These are phyloP conservation scores for Geotrichum candidum DNA, from an alignment of 1,139 yeast species.

Conservation along the genomic window DNA sequence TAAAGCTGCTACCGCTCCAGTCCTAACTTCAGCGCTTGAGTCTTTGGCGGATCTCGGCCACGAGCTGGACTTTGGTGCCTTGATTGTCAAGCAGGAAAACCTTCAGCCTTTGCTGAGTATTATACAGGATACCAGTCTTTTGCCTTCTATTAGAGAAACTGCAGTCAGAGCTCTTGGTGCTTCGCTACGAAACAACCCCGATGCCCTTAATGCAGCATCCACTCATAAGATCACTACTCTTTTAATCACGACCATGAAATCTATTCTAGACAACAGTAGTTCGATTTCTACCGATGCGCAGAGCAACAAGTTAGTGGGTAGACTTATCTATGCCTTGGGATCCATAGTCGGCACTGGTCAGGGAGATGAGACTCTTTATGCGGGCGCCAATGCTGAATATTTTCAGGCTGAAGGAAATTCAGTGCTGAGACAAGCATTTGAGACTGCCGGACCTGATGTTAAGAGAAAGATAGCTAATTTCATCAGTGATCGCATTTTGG, in stretches of 20 bases:
- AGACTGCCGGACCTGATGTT: constrained; percentile 11
- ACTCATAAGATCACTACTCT: constrained; percentile 12
- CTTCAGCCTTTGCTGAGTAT: constrained; percentile 26
- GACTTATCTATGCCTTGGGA: constrained; percentile 31
- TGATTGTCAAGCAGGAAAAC: constrained; percentile 32
- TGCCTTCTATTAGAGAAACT: constrained; percentile 26
- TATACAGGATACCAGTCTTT: constrained; percentile 20
- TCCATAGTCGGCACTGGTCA: constrained; percentile 24
- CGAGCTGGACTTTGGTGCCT: constrained; percentile 57
- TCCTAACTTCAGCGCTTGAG: constrained; percentile 37
- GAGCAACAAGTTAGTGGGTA: constrained; percentile 20
- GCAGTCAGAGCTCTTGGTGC: constrained; percentile 36
- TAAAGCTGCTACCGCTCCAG: constrained; percentile 13
- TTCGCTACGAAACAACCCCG: constrained; percentile 62
- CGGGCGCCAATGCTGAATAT: constrained; percentile 17
- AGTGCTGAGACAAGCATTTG: constrained; percentile 20
- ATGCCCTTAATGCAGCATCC: constrained; percentile 44
- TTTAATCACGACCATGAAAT: constrained; percentile 2
- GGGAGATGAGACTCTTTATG: constrained; percentile 6
- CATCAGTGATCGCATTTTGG: constrained; percentile 13
- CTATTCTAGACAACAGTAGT: background rate
- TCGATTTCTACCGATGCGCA: background rate
- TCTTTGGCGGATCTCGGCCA: constrained; percentile 55
- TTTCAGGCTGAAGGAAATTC: constrained; percentile 24
- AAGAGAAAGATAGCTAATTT: constrained; percentile 17